Conservation (phyloP, 805 yeast species). For the Brettanomyces custersianus region DNA sequence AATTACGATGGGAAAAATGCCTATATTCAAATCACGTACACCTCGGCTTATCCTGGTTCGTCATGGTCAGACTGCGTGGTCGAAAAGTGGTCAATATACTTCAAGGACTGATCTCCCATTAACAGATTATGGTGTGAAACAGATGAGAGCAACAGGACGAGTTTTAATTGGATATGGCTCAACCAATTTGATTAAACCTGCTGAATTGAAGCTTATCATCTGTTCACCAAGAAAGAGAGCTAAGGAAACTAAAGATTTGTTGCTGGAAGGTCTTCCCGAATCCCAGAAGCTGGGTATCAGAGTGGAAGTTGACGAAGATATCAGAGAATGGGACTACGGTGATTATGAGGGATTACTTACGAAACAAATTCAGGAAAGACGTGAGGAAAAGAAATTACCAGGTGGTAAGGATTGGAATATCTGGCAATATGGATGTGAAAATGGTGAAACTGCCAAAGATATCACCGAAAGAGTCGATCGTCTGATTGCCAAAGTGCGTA, state of each 20-base stretch:
- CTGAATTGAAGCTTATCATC: constrained; percentile 51
- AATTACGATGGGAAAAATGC: no score
- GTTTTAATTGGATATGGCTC: constrained; percentile 52
- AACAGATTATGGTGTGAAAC: constrained; percentile 68
- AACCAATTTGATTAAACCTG: constrained; percentile 51
- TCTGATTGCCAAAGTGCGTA: constrained; percentile 55
- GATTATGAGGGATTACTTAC: constrained; percentile 85
- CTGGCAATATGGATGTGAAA: constrained; percentile 91
- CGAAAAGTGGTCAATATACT: constrained; percentile 87
- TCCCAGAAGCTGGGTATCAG: constrained; percentile 34
- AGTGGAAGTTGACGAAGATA: constrained; percentile 49
- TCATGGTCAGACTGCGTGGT: constrained; percentile 95
- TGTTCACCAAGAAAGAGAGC: constrained; percentile 83
- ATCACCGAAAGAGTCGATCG: constrained; percentile 67
- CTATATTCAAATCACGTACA: constrained; percentile 23
- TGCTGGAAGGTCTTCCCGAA: constrained; percentile 41
- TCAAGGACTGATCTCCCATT: constrained; percentile 75
- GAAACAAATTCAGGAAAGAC: constrained; percentile 50
- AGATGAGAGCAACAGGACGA: constrained; percentile 67
- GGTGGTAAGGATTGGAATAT: constrained; percentile 55
- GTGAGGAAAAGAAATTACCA: constrained; percentile 48
- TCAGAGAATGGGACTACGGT: constrained; percentile 95
- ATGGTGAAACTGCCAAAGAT: constrained; percentile 65
- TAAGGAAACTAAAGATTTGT: constrained; percentile 57
- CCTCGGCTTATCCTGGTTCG: constrained; percentile 69